phyloP scores from a whole-genome alignment of 2,329 filamentous ascomycete genomes.

The Trichoderma hamatum region DNA sequence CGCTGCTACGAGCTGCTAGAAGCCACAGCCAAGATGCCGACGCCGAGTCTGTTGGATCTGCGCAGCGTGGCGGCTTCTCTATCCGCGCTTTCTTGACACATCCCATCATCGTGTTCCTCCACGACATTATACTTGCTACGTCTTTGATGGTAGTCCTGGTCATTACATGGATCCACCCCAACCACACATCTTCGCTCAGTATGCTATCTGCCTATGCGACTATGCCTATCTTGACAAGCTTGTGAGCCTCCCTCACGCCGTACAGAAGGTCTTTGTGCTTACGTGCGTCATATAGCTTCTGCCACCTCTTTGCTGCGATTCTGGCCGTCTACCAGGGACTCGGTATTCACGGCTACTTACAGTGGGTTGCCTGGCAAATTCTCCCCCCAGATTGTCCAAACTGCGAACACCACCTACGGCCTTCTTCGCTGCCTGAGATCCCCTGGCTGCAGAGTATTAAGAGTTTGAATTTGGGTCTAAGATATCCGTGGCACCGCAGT shows the following conservation, averaged over 20 bases:
- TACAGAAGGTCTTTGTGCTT: neutral
- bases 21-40: constrained; percentile 19
- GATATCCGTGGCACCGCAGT: constrained; percentile 26
- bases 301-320: constrained; percentile 44
- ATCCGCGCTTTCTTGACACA: constrained; percentile 31
- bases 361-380: constrained; percentile 45
- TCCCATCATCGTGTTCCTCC: constrained; percentile 44
- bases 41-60: constrained; percentile 9
- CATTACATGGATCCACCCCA: constrained; percentile 44
- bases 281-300: constrained; percentile 35
- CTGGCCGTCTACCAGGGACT: constrained; percentile 46
- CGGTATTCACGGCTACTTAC: constrained; percentile 44
- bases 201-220: constrained; percentile 50
- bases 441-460: constrained; percentile 39
- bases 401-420: constrained; percentile 45
- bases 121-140: constrained; percentile 43
- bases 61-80: neutral
- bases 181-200: constrained; percentile 37
- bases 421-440: constrained; percentile 40
- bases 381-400: constrained; percentile 47
- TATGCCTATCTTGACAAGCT: constrained; percentile 46
- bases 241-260: constrained; percentile 37
- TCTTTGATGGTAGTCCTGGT: constrained; percentile 46
- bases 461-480: constrained; percentile 24
- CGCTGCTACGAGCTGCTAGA: constrained; percentile 32